Evolutionary conservation across 108 stramenopile genomes (phyloP).

Genomic region (Bacterosira constricta): DNA sequence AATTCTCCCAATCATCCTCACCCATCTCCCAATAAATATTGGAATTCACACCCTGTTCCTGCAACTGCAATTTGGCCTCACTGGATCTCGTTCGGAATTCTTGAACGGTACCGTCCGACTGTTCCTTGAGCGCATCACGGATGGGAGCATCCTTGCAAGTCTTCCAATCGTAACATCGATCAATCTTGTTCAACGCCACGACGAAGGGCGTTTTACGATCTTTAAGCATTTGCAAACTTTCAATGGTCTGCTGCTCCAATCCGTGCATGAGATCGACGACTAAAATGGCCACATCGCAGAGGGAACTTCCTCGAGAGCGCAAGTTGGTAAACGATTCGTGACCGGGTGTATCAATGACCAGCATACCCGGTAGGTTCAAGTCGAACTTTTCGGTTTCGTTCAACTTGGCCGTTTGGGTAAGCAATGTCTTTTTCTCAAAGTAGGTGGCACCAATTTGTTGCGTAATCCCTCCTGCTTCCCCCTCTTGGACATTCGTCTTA

Average conservation of each 20-base stretch:
- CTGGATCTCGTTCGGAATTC: slow-evolving; percentile 92
- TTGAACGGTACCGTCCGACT: slow-evolving; percentile 84
- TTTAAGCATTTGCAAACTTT: slow-evolving; percentile 95
- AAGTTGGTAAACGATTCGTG: slow-evolving; percentile 99
- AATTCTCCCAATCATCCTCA: slow-evolving; percentile 88
- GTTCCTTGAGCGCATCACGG: slow-evolving; percentile 91
- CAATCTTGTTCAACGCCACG: slow-evolving; percentile 98
- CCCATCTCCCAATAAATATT: slow-evolving; percentile 99
- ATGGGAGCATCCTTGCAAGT: slow-evolving; percentile 90
- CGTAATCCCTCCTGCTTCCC: slow-evolving; percentile 99
- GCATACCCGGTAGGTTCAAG: slow-evolving; percentile 94
- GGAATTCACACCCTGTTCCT: slow-evolving; percentile 97
- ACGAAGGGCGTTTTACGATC: slow-evolving; percentile 95
- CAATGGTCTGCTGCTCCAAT: slow-evolving; percentile 99
- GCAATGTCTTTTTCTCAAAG: slow-evolving; percentile 94
- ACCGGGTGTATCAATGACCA: slow-evolving; percentile 98
- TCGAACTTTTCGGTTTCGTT: slow-evolving; percentile 87
- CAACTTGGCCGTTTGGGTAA: slow-evolving; percentile 84
- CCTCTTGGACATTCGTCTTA: slow-evolving; percentile 99
- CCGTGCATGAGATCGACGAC: slow-evolving; percentile 99
- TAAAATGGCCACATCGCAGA: slow-evolving; percentile 99
- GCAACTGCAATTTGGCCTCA: slow-evolving; percentile 86
- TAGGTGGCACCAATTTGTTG: slow-evolving; percentile 99
- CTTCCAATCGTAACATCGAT: slow-evolving; percentile 98
- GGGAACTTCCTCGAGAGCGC: slow-evolving; percentile 93